Percentiles rank a stretch among this genome's conserved stretches.
phyloP scores from a whole-genome alignment of 1,284 basidiomycete genomes.

The Trametes sp. region DNA sequence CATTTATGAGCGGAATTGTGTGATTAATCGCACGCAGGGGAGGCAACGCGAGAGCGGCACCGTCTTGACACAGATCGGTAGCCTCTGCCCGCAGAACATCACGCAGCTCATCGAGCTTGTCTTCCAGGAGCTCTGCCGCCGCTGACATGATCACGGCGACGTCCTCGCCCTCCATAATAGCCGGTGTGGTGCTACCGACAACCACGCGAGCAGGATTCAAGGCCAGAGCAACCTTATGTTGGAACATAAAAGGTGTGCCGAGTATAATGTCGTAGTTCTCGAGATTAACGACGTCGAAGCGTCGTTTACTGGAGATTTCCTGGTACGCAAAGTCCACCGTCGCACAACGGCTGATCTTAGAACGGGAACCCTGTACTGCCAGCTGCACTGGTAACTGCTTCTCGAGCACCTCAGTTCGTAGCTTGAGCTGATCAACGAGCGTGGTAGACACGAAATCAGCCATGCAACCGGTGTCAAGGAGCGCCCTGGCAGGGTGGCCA shows the following conservation, averaged over 20 bases:
- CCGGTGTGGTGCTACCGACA: constrained; percentile 25
- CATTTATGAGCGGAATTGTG: constrained; percentile 47
- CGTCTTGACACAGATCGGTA: constrained; percentile 37
- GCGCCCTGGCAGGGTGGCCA: constrained; percentile 40
- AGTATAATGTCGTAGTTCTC: constrained; percentile 40
- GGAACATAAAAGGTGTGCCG: constrained; percentile 40
- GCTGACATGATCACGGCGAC: constrained; percentile 20
- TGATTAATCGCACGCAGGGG: constrained; percentile 49
- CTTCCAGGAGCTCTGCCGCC: constrained; percentile 29
- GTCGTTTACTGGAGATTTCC: constrained; percentile 31
- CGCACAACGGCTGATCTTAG: constrained; percentile 41
- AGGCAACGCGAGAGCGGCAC: constrained; percentile 37
- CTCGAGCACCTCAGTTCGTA: constrained; percentile 29
- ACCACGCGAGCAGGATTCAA: constrained; percentile 34
- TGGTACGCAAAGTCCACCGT: constrained; percentile 39
- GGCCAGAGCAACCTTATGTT: constrained; percentile 33
- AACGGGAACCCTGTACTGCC: constrained; percentile 42
- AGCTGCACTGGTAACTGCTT: constrained; percentile 44
- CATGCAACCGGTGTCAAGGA: constrained; percentile 48
- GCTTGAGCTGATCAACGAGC: constrained; percentile 44
- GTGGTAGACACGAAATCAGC: constrained; percentile 49
- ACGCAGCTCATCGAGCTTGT: constrained; percentile 27
- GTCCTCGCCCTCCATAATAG: constrained; percentile 31
- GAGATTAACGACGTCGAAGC: constrained; percentile 44
- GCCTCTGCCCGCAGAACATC: constrained; percentile 33